Percentiles rank a stretch among this genome's conserved stretches.
Evolutionary conservation across 176 grass and related monocot genomes (phyloP).

Genomic region (Oropetium thomaeum): DNA sequence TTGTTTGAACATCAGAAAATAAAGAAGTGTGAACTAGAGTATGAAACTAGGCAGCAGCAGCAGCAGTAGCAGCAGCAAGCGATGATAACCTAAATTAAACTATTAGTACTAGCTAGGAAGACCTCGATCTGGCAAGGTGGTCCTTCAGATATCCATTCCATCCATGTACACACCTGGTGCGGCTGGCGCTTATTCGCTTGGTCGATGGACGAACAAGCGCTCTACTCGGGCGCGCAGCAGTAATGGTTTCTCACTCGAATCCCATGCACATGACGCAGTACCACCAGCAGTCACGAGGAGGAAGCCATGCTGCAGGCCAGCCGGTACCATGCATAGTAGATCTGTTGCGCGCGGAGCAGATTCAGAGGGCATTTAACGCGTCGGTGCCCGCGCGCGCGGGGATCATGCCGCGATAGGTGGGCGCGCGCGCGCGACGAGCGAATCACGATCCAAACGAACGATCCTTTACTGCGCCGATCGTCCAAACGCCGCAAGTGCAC

Average conservation of each 20-base stretch:
- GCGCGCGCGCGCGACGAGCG: not conserved
- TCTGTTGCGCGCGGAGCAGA: too few species aligned
- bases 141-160: too few species aligned
- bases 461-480: not conserved
- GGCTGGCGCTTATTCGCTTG: too few species aligned
- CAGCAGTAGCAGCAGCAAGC: too few species aligned
- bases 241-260: not conserved
- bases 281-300: conserved; percentile 40
- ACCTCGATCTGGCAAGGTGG: too few species aligned
- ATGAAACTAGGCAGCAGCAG: too few species aligned
- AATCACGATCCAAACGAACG: not conserved
- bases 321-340: not conserved
- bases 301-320: conserved; percentile 16
- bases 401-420: not conserved
- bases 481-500: too few species aligned
- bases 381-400: not conserved
- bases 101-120: too few species aligned
- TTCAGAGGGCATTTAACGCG: conserved; percentile 34
- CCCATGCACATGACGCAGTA: not conserved
- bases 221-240: not conserved
- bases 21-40: too few species aligned
- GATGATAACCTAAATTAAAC: too few species aligned
- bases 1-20: too few species aligned
- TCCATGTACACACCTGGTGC: not conserved
- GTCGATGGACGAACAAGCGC: not conserved